Base-by-base conservation (phyloP, 225 moss, liverwort and hornwort genomes). In the Pseudoscleropodium purum region DNA sequence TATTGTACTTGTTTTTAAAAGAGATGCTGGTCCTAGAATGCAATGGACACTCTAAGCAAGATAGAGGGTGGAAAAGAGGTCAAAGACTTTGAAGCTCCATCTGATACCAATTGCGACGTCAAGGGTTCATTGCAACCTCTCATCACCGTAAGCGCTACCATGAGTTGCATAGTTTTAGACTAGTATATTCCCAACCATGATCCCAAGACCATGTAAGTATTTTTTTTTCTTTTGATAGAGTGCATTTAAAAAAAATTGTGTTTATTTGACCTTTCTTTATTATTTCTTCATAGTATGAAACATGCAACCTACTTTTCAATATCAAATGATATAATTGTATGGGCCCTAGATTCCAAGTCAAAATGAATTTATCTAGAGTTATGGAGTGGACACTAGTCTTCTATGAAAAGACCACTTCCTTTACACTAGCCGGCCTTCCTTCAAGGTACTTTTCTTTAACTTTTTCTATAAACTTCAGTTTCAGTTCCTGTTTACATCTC, bases 81-180 rank as follows among this genome's bases (percentile, higher is more conserved):
- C 0, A 2, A 63, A 45, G 24, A 6, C 7, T 4, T 23, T 23
- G 6, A 34, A 1, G 10, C 10, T 7, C 11, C 34, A 47, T 2
- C 1, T 0, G 24, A 67, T 66, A 13, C 13, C 3, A 54, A 18
- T 27, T 2, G 11, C 1, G 1, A 1, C 36, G 4, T 6, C 8
- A 65, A 51, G 37, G 33, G 10, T 31, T 21, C 21, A 43, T 9
- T 9, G 0, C 19, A 13, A 13, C 62, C 86, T 36, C 39, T 72
- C 13, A 57, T 90, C 45, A 70, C 29, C 3, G 47, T 70, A 34
- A 45, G 13, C 2, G 6, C 41, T 34, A 86, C 84, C 10, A 84
- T 64, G 2, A 79, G 3, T 39, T 79, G 74, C 69, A 73, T 80
- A 9, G 5, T 31, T 2, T 19, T 92, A 12, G 73, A 86, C 8